A percentile compares a stretch with the other conserved stretches of the same genome.
These are phyloP conservation scores for Coprinopsis marcescibilis DNA, from an alignment of 768 basidiomycete genomes.

Conservation along the genomic window DNA sequence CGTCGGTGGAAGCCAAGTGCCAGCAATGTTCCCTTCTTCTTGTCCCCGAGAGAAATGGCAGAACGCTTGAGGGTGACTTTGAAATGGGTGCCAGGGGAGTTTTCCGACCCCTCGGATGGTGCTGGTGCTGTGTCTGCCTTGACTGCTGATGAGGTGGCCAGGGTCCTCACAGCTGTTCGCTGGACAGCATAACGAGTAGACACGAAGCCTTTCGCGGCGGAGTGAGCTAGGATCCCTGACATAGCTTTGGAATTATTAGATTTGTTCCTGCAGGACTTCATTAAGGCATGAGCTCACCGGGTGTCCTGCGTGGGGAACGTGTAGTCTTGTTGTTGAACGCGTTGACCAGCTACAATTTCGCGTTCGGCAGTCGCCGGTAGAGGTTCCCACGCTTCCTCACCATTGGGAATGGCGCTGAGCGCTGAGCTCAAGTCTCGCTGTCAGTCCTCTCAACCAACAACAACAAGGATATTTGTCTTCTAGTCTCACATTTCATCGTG, in stretches of 20 bases:
- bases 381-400: too few relatives aligned
- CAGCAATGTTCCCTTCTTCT: constrained; percentile 67
- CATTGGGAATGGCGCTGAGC: too few relatives aligned
- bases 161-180: not conserved
- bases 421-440: too few relatives aligned
- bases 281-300: not conserved
- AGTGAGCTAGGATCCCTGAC: not conserved
- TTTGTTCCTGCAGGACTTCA: not conserved
- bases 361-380: too few relatives aligned
- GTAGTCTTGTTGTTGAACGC: too few relatives aligned
- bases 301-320: not conserved
- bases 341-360: too few relatives aligned
- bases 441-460: too few relatives aligned
- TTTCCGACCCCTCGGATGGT: not conserved
- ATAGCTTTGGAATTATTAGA: not conserved
- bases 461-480: too few relatives aligned
- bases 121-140: not conserved
- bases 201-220: not conserved
- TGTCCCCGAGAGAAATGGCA: constrained; percentile 72
- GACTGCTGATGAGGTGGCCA: not conserved
- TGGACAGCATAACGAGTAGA: not conserved
- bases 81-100: constrained; percentile 59
- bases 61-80: constrained; percentile 88
- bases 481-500: too few relatives aligned
- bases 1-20: constrained; percentile 80